Conservation (phyloP, 768 basidiomycete species). For the Boletus sp. region DNA sequence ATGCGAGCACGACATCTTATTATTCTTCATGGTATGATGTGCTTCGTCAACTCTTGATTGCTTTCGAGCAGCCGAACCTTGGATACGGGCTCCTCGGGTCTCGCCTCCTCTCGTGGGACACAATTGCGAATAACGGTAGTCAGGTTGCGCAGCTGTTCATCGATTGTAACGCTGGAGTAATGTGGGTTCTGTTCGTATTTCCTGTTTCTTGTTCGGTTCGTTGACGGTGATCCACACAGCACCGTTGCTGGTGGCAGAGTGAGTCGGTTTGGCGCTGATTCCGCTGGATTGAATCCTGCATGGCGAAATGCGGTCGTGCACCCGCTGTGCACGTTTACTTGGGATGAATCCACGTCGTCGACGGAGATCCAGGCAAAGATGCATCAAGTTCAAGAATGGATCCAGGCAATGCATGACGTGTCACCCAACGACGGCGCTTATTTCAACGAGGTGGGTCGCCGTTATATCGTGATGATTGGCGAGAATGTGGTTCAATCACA, state of each 20-base stretch:
- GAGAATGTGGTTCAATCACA: neutral
- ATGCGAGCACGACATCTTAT: conserved; percentile 24
- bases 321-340: neutral
- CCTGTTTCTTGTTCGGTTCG: too few relatives aligned
- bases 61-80: conserved; percentile 18
- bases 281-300: conserved; percentile 42
- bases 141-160: conserved; percentile 24
- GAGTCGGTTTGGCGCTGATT: conserved; percentile 32
- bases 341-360: conserved; percentile 21
- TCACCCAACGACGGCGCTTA: conserved; percentile 22
- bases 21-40: conserved; percentile 28
- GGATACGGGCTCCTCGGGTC: conserved; percentile 29
- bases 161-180: neutral
- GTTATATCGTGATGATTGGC: too few relatives aligned
- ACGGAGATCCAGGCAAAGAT: conserved; percentile 3
- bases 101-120: conserved; percentile 31
- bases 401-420: conserved; percentile 6
- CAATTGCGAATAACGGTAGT: conserved; percentile 19
- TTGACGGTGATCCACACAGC: too few relatives aligned
- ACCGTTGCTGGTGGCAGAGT: conserved; percentile 40
- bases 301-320: conserved; percentile 42
- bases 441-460: conserved; percentile 41
- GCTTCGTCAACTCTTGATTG: conserved; percentile 10
- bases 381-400: conserved; percentile 7
- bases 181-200: too few relatives aligned